These are phyloP conservation scores for Leishmania tarentolae DNA, from an alignment of 208 protist species.

Conservation along the genomic window DNA sequence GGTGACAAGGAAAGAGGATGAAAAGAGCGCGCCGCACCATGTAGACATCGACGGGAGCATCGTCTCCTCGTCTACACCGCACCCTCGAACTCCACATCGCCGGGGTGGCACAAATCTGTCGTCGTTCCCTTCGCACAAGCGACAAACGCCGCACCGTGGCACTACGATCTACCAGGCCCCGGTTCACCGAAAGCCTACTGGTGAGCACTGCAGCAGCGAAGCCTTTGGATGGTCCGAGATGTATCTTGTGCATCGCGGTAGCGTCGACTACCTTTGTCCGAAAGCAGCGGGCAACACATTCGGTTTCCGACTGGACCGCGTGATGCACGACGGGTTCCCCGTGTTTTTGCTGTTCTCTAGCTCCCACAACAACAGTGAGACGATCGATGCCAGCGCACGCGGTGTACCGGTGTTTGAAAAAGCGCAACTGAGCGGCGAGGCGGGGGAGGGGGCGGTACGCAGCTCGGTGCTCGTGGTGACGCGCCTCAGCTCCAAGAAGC, in stretches of 20 bases:
- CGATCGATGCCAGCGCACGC: constrained; percentile 26
- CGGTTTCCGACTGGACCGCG: constrained; percentile 75
- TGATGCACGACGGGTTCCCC: constrained; percentile 62
- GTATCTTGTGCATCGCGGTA: constrained; percentile 73
- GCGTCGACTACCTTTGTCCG: constrained; percentile 64
- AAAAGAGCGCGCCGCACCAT: constrained; percentile 1
- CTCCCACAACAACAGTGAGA: constrained; percentile 37
- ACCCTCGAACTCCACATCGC: not conserved
- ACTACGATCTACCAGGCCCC: constrained; percentile 49
- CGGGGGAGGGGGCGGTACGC: constrained; percentile 24
- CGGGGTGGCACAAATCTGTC: not conserved
- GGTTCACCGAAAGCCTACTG: constrained; percentile 11
- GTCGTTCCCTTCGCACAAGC: constrained; percentile 32
- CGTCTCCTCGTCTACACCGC: not conserved
- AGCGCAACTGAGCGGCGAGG: constrained; percentile 53
- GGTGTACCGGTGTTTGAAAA: constrained; percentile 50
- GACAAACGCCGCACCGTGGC: constrained; percentile 33
- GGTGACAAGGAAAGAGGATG: not conserved
- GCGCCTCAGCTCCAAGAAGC: constrained; percentile 39
- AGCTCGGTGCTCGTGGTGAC: constrained; percentile 40
- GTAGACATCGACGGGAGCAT: constrained; percentile 3
- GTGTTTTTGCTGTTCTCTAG: constrained; percentile 74
- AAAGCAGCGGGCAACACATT: constrained; percentile 43
- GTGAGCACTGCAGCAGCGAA: constrained; percentile 53
- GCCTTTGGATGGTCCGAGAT: constrained; percentile 61